Conservation (phyloP, 345 rosid genomes). For the Clausena lansium region DNA sequence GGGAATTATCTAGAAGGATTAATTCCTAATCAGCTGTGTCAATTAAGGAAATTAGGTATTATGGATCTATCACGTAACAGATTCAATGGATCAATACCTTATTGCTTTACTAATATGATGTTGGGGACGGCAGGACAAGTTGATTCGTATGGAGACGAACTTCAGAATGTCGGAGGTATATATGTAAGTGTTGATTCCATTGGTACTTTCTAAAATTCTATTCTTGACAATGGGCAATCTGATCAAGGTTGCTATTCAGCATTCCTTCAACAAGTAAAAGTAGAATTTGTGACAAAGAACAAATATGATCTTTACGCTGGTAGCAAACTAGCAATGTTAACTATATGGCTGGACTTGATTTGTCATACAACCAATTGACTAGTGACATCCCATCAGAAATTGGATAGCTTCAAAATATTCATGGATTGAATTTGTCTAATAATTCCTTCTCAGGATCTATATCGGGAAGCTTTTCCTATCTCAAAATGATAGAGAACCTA, state of each 20-base stretch:
- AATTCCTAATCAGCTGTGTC: background rate
- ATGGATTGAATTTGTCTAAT: background rate
- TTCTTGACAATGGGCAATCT: background rate
- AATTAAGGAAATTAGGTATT: background rate
- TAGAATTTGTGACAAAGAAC: background rate
- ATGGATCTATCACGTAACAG: background rate
- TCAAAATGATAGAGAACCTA: background rate
- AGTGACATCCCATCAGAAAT: background rate
- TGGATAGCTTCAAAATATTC: background rate
- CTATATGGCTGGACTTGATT: too few species aligned
- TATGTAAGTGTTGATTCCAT: too few species aligned
- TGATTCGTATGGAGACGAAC: background rate
- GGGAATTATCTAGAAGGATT: background rate
- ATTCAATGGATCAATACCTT: background rate
- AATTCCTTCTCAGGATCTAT: background rate
- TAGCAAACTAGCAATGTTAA: background rate
- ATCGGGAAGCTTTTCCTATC: background rate
- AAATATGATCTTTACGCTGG: background rate
- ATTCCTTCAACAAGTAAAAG: background rate
- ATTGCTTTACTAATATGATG: background rate
- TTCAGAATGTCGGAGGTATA: too few species aligned
- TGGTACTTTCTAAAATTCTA: background rate
- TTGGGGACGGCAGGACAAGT: background rate
- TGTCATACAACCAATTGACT: background rate
- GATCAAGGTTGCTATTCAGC: fast-evolving